phyloP scores from a whole-genome alignment of 768 basidiomycete species.

The Tricholoma terreum region DNA sequence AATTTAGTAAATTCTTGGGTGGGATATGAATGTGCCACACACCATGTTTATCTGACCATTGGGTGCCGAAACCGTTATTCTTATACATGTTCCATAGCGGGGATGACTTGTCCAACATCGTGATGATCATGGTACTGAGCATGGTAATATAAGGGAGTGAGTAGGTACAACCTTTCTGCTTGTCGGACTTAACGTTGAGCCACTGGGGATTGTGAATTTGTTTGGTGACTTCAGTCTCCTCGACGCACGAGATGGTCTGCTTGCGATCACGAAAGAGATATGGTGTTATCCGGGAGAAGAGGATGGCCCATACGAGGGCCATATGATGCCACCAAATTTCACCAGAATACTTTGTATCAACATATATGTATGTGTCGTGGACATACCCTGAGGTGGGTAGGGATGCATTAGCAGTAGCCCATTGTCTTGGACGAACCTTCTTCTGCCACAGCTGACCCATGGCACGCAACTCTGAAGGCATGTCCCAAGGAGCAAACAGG shows the following conservation, averaged over 20 bases:
- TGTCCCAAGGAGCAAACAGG: neutral
- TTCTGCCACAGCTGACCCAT: neutral
- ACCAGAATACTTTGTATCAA: no score
- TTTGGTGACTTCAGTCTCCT: neutral
- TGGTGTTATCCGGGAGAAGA: neutral
- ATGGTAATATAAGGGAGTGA: neutral
- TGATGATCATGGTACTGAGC: neutral
- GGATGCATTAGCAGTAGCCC: neutral
- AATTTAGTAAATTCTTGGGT: no score
- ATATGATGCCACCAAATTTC: neutral
- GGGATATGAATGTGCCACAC: no score
- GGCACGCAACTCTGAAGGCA: neutral
- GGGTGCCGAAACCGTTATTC: neutral
- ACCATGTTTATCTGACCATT: neutral
- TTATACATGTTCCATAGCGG: neutral
- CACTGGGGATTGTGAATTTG: neutral
- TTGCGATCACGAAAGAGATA: neutral
- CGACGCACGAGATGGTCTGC: no score
- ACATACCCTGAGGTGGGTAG: neutral
- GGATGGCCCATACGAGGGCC: neutral
- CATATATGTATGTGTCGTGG: neutral
- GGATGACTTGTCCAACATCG: neutral
- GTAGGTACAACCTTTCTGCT: neutral
- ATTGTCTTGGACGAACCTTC: neutral
- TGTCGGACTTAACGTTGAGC: neutral